Conservation (phyloP, 345 rosid genomes). For the Lumnitzera littorea region DNA sequence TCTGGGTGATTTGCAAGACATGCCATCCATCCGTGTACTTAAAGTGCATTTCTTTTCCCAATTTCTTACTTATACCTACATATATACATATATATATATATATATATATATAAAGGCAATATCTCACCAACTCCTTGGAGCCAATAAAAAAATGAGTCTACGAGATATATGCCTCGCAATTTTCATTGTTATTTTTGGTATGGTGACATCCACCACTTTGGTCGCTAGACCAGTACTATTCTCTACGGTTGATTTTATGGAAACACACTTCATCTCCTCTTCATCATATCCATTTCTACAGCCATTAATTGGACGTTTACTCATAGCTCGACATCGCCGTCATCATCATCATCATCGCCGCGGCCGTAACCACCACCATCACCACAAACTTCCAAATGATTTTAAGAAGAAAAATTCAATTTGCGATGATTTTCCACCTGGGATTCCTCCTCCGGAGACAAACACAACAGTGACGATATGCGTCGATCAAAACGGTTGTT, state of each 20-base stretch:
- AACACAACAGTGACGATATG: slow-evolving; percentile 54
- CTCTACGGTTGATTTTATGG: slow-evolving; percentile 9
- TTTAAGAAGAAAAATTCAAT: slow-evolving; percentile 26
- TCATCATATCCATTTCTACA: slow-evolving; percentile 1
- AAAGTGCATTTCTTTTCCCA: slow-evolving; percentile 40
- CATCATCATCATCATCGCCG: slow-evolving; percentile 10
- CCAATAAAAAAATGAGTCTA: slow-evolving; percentile 22
- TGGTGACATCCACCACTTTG: slow-evolving; percentile 27
- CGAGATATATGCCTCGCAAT: slow-evolving; percentile 24
- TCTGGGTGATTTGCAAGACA: slow-evolving; percentile 85
- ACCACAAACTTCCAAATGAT: slow-evolving; percentile 12
- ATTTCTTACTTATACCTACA: slow-evolving; percentile 8
- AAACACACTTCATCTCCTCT: too few relatives aligned
- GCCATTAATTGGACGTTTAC: slow-evolving; percentile 8
- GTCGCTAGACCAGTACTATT: slow-evolving; percentile 10
- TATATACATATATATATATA: background rate
- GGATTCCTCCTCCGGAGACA: slow-evolving; percentile 66
- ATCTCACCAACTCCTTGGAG: slow-evolving; percentile 6
- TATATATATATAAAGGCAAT: background rate
- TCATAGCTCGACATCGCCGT: background rate
- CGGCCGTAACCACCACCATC: slow-evolving; percentile 11
- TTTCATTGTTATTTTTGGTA: slow-evolving; percentile 31
- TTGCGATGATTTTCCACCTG: slow-evolving; percentile 63
- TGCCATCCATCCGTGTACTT: slow-evolving; percentile 68
- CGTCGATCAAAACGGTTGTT: slow-evolving; percentile 74